These are phyloP conservation scores for Tylopilus sp. DNA, from an alignment of 1,284 basidiomycete species.

Conservation along the genomic window DNA sequence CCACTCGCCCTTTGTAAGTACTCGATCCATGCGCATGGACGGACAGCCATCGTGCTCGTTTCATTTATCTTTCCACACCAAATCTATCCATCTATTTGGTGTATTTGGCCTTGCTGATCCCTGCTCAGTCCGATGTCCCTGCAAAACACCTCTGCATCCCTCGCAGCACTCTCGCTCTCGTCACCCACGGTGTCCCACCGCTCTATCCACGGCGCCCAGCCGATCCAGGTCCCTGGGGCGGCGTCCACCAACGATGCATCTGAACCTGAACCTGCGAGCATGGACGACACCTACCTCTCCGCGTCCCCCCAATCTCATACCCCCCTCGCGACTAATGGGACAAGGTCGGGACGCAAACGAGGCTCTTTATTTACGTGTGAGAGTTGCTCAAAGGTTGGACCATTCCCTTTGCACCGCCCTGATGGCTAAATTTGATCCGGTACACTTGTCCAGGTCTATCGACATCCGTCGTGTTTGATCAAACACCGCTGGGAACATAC, in stretches of 20 bases:
- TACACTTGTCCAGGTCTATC: conserved; percentile 66
- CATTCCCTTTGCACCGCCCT: neutral
- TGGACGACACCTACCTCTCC: conserved; percentile 21
- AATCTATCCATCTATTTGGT: too few relatives aligned
- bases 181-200: conserved; percentile 44
- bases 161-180: conserved; percentile 55
- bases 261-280: conserved; percentile 8
- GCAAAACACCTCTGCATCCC: conserved; percentile 43
- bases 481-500: conserved; percentile 99
- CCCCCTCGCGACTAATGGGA: conserved; percentile 32
- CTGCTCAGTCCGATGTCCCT: conserved; percentile 43
- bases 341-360: conserved; percentile 65
- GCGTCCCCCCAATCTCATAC: conserved; percentile 22
- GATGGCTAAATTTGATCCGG: neutral
- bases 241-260: neutral
- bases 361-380: conserved; percentile 90
- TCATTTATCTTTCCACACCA: neutral
- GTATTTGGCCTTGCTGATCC: conserved; percentile 8
- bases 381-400: conserved; percentile 79
- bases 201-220: conserved; percentile 12
- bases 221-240: conserved; percentile 10
- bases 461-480: conserved; percentile 91
- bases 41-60: neutral
- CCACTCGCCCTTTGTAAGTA: conserved; percentile 67
- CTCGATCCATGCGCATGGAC: conserved; percentile 5